Base-by-base conservation (phyloP, 75 land plant species). In the Pinus albicaulis region DNA sequence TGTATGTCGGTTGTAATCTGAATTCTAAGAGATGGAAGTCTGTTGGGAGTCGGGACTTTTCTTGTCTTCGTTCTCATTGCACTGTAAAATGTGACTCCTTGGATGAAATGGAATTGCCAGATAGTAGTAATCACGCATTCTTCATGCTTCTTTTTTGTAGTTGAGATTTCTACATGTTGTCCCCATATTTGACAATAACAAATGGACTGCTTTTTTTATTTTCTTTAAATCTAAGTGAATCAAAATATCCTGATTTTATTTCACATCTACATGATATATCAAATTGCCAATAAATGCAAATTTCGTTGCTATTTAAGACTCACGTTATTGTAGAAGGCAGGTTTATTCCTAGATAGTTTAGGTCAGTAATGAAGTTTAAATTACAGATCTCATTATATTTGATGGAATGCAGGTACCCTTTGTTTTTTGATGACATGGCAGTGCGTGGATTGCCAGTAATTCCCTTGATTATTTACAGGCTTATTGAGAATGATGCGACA, bases 401-500 rank as follows among this genome's bases (percentile, higher is more conserved):
- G 26, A 55, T 55, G 25, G 23, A 55, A 72, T 85, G 57, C 91
- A 98, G 99, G 87, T 89, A 83, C 77, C 99, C 98, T 6, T 57
- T 86, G 13, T 98, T 92, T 78, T 98, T 98, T 82, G 99, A 98
- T 82, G 98, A 98, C 76, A 87, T 92, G 81, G 94, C 89, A 22
- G 84, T 92, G 57, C 92, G 99, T 20, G 79, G 89, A 75, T 86
- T 98, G 76, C 99, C 99, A 56, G 96, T 95, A 61, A 89, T 98
- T 60, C 98, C 90, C 3, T 82, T 95, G 53, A 86, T 98, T 70
- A 77, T 95, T 23, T 98, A 92, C 82, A 71, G 99, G 63, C 83
- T 98, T 10, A 98, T 98, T 77, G 99, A 98, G 78, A 95, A 98
- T 82, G 99, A 98, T 82, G 98, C 89, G 1, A 82, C 82, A 28